phyloP scores from a whole-genome alignment of 176 grass and related monocot species.

The Carex littledalei region DNA sequence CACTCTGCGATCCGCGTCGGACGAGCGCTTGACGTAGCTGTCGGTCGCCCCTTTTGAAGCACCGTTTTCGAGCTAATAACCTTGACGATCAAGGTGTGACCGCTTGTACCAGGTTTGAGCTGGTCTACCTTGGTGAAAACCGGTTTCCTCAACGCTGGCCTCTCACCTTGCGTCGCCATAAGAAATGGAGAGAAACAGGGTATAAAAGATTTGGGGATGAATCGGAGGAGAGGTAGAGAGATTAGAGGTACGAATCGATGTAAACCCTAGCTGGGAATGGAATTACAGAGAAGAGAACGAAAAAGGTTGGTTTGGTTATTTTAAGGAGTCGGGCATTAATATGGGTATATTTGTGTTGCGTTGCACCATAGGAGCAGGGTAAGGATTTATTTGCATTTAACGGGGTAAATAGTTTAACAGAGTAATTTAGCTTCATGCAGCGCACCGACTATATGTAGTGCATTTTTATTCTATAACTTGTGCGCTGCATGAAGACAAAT shows the following conservation, averaged over 20 bases:
- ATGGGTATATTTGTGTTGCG: background rate
- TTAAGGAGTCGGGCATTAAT: background rate
- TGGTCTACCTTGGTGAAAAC: constrained; percentile 85
- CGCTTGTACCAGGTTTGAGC: constrained; percentile 68
- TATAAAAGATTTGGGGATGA: background rate
- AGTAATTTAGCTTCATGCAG: too few relatives aligned
- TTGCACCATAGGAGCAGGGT: background rate
- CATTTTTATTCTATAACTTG: too few relatives aligned
- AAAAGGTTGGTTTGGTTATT: background rate
- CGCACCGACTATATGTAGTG: too few relatives aligned
- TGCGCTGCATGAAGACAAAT: too few relatives aligned
- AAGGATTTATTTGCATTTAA: background rate
- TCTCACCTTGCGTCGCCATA: constrained; percentile 49
- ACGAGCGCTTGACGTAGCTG: constrained; percentile 36
- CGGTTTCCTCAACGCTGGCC: constrained; percentile 65
- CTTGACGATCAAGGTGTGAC: constrained; percentile 41
- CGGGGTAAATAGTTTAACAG: background rate
- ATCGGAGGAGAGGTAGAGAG: background rate
- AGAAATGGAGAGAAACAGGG: constrained; percentile 3
- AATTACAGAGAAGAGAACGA: background rate
- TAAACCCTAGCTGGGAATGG: constrained; percentile 26
- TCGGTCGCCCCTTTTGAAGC: constrained; percentile 40
- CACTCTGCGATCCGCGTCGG: constrained; percentile 71
- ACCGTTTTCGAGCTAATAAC: constrained; percentile 37
- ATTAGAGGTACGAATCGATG: background rate